Evolutionary conservation across 495 filamentous ascomycete genomes (phyloP).

Genomic region (Penicillium soppii): DNA sequence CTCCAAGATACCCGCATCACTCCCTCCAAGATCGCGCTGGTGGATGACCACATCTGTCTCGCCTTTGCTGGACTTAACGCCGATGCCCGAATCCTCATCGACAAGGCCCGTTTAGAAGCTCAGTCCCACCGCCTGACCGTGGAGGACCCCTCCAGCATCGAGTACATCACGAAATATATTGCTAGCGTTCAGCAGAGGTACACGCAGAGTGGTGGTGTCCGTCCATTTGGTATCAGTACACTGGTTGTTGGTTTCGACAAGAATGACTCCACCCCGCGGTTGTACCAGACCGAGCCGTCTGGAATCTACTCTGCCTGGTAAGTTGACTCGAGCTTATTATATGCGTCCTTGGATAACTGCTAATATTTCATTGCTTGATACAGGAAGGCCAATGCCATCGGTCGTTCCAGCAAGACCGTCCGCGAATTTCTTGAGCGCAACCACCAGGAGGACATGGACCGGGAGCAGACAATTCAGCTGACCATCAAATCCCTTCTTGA

Average conservation of each 20-base stretch:
- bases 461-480: constrained; percentile 93
- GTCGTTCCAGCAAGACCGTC: constrained; percentile 96
- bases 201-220: constrained; percentile 95
- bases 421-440: constrained; percentile 97
- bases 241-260: constrained; percentile 96
- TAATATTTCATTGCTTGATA: constrained; percentile 8
- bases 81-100: constrained; percentile 94
- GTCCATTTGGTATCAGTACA: constrained; percentile 97
- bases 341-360: not conserved
- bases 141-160: constrained; percentile 94
- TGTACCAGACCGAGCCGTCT: constrained; percentile 97
- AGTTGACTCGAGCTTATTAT: constrained; percentile 16
- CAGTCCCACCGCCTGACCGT: constrained; percentile 98
- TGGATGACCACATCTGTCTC: constrained; percentile 94
- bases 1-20: constrained; percentile 99
- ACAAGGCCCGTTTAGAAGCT: constrained; percentile 95
- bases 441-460: constrained; percentile 95
- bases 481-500: constrained; percentile 97
- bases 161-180: constrained; percentile 99
- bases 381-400: constrained; percentile 99
- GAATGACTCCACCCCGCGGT: constrained; percentile 75
- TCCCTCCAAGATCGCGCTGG: constrained; percentile 91
- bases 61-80: constrained; percentile 97
- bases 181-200: constrained; percentile 97
- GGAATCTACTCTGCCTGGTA: constrained; percentile 99